Evolutionary conservation across 2,329 filamentous ascomycete species (phyloP).

Genomic region (Emericellopsis atlantica): DNA sequence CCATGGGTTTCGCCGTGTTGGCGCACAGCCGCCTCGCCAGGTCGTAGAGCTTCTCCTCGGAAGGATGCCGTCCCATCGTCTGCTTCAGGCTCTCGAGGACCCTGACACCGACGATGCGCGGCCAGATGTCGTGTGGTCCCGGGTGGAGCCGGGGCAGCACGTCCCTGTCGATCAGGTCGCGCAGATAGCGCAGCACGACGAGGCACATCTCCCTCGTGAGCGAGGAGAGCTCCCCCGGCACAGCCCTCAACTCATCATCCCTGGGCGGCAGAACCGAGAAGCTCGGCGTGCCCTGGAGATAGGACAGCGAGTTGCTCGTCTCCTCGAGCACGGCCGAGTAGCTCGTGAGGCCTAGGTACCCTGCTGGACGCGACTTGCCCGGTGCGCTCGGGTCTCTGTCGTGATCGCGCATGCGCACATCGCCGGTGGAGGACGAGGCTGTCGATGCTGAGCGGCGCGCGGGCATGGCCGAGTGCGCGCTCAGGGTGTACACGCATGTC

Average conservation of each 20-base stretch:
- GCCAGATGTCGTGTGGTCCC: slow-evolving; percentile 16
- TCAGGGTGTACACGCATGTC: slow-evolving; percentile 18
- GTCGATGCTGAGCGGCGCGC: background rate
- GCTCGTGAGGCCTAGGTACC: slow-evolving; percentile 31
- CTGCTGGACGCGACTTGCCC: slow-evolving; percentile 7
- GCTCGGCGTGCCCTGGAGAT: slow-evolving; percentile 12
- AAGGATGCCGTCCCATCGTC: slow-evolving; percentile 10
- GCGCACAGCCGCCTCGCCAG: slow-evolving; percentile 20
- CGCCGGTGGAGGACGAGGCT: background rate
- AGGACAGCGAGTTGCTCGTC: slow-evolving; percentile 23
- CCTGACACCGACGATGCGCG: slow-evolving; percentile 11
- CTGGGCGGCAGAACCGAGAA: background rate
- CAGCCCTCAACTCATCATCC: background rate
- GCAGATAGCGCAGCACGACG: slow-evolving; percentile 22
- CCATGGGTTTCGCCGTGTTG: slow-evolving; percentile 20
- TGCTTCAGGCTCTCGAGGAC: slow-evolving; percentile 20
- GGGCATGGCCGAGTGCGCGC: background rate
- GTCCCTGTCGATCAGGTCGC: slow-evolving; percentile 10
- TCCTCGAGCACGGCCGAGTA: slow-evolving; percentile 29
- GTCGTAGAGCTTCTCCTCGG: slow-evolving; percentile 18
- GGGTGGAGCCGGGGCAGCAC: slow-evolving; percentile 7
- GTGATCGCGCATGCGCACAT: background rate
- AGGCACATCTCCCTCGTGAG: slow-evolving; percentile 10
- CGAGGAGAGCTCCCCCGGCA: background rate
- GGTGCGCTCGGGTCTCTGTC: background rate